Evolutionary conservation across 2,329 filamentous ascomycete species (phyloP).

Genomic region (Pseudomassariella vexata): DNA sequence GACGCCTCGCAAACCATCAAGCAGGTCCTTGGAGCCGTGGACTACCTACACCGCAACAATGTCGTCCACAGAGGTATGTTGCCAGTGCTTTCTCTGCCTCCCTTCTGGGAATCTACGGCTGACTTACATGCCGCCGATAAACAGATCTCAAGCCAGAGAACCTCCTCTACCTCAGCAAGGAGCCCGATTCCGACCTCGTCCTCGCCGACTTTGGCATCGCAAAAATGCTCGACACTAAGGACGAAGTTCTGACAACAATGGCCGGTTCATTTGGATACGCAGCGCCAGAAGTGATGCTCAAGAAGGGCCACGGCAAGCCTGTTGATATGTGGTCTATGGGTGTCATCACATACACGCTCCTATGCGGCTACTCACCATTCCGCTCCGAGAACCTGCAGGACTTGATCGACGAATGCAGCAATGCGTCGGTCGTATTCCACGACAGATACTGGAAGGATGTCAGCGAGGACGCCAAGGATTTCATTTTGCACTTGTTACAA

Average conservation of each 20-base stretch:
- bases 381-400: conserved; percentile 89
- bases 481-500: conserved; percentile 78
- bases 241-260: conserved; percentile 95
- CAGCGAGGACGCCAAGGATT: conserved; percentile 89
- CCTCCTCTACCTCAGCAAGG: conserved; percentile 81
- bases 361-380: conserved; percentile 98
- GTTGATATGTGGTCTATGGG: conserved; percentile 99
- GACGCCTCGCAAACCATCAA: conserved; percentile 94
- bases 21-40: conserved; percentile 86
- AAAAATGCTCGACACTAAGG: conserved; percentile 88
- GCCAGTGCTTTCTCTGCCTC: background rate
- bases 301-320: conserved; percentile 93
- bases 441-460: conserved; percentile 98
- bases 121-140: background rate
- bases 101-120: conserved; percentile 7
- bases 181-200: conserved; percentile 75
- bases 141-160: conserved; percentile 98
- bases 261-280: conserved; percentile 97
- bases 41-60: conserved; percentile 91
- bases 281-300: conserved; percentile 96
- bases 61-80: conserved; percentile 84
- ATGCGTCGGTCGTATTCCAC: conserved; percentile 83
- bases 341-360: conserved; percentile 95
- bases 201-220: conserved; percentile 98
- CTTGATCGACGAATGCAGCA: conserved; percentile 89